These are phyloP conservation scores for Ilex paraguariensis DNA, from an alignment of 305 asterid species.

Conservation along the genomic window DNA sequence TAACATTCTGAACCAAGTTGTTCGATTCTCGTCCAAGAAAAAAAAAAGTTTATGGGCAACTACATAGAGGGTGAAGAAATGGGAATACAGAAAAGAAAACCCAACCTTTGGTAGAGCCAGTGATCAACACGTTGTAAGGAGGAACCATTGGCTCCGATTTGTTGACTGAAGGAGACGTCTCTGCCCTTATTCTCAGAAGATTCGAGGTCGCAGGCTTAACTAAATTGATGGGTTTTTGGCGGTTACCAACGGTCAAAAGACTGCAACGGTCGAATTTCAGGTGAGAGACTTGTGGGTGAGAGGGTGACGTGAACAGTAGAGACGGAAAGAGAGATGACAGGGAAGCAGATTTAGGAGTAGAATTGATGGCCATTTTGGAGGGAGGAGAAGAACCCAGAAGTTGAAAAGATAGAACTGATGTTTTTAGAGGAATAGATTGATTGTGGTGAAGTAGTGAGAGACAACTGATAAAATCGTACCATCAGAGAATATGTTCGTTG, in stretches of 20 bases:
- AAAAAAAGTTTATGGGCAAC: neutral
- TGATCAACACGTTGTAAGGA: conserved; percentile 75
- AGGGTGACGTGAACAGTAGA: neutral
- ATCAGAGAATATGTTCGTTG: too few species aligned
- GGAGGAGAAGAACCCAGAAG: too few species aligned
- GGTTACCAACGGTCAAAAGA: neutral
- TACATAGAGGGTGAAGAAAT: neutral
- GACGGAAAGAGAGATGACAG: too few species aligned
- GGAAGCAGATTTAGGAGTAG: too few species aligned
- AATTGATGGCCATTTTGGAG: too few species aligned
- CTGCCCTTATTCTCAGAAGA: neutral
- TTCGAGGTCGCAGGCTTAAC: neutral
- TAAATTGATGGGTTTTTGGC: neutral
- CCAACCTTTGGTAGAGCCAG: conserved; percentile 78
- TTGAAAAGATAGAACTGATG: too few species aligned
- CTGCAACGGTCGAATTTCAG: neutral
- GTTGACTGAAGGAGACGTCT: conserved; percentile 8
- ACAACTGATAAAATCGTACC: too few species aligned
- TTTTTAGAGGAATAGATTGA: too few species aligned
- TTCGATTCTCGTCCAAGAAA: neutral
- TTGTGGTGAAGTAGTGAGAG: too few species aligned
- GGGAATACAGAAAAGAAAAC: neutral
- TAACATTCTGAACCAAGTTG: too few species aligned
- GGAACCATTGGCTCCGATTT: conserved; percentile 60
- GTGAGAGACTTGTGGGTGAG: neutral